Conservation (phyloP, 306 rosid species). For the Prunus kanzakura region DNA sequence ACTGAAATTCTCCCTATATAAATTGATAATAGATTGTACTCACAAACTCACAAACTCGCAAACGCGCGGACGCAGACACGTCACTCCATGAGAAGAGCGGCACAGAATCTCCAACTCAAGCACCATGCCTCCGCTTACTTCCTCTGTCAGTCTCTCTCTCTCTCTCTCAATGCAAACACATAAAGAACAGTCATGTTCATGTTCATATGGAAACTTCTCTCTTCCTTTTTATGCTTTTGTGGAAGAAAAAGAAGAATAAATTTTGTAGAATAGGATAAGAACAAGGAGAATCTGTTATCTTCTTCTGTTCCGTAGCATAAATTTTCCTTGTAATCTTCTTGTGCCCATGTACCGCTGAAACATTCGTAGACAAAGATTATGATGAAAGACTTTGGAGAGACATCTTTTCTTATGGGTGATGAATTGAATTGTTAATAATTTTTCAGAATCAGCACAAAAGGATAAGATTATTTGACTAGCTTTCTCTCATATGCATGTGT, state of each 20-base stretch:
- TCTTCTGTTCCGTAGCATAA: not conserved
- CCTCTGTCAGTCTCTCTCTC: conserved; percentile 1
- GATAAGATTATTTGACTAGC: not conserved
- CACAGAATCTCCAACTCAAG: not conserved
- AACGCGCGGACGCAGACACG: not conserved
- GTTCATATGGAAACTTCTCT: not conserved
- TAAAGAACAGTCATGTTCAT: not conserved
- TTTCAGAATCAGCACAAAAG: not conserved
- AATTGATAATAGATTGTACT: no score
- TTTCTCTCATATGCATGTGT: not conserved
- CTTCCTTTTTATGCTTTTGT: not conserved
- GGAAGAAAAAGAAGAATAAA: not conserved
- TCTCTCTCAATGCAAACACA: not conserved
- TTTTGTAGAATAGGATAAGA: not conserved
- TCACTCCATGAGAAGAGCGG: not conserved
- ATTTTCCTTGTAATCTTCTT: not conserved
- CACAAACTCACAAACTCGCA: no score
- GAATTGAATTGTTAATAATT: not conserved
- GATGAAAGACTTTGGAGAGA: no score
- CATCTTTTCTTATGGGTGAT: not conserved
- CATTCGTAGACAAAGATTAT: no score
- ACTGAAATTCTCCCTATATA: no score
- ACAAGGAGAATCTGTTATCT: not conserved
- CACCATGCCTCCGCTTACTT: not conserved
- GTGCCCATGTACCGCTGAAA: not conserved